Evolutionary conservation across 352 stramenopile species (phyloP).

Genomic region (Phytophthora sansomeana): DNA sequence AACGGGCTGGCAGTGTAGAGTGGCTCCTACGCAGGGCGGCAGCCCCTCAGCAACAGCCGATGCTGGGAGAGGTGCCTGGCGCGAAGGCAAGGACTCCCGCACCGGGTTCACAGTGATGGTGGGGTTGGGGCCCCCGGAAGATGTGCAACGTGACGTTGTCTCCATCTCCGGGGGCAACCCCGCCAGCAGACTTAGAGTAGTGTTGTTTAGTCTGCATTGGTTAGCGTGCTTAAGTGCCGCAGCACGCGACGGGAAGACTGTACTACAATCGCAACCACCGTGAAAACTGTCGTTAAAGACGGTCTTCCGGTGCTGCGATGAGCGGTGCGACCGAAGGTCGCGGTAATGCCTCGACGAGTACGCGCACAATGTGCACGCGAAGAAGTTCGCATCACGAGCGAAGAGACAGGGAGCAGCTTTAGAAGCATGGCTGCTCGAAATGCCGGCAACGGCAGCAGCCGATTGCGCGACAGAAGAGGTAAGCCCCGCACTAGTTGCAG

Average conservation of each 20-base stretch:
- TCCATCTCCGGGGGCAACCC: neutral
- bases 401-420: neutral
- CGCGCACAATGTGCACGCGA: neutral
- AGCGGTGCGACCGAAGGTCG: neutral
- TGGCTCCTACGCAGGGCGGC: neutral
- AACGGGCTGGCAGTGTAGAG: neutral
- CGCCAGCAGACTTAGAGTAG: neutral
- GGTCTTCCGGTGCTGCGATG: neutral
- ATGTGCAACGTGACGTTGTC: neutral
- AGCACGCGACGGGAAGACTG: neutral
- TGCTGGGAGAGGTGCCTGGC: neutral
- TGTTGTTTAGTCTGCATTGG: neutral
- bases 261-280: neutral
- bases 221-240: neutral
- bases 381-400: neutral
- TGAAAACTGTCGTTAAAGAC: neutral
- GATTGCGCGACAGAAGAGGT: too few species aligned
- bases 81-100: neutral
- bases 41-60: neutral
- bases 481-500: too few species aligned
- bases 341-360: neutral
- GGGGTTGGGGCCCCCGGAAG: neutral
- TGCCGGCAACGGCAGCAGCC: too few species aligned
- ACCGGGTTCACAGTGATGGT: neutral
- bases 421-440: too few species aligned